Conservation (phyloP, 768 basidiomycete species). For the Filobasidium wieringae region DNA sequence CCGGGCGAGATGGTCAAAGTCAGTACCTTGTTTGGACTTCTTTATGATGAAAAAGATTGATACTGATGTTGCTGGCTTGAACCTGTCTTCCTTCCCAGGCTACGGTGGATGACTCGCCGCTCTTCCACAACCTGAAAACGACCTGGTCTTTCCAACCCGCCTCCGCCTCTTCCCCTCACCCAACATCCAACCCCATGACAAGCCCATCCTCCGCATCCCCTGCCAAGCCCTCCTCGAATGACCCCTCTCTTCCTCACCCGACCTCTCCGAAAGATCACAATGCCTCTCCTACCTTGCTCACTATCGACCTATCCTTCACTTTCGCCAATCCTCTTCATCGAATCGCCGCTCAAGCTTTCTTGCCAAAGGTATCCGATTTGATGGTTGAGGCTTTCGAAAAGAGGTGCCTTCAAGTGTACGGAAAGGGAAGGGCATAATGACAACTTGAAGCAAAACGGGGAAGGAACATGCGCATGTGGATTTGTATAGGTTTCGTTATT, state of each 20-base stretch:
- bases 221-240: constrained; percentile 1
- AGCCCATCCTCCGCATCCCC: constrained; percentile 1
- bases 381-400: constrained; percentile 92
- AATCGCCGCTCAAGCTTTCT: constrained; percentile 67
- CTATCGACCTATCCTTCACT: constrained; percentile 69
- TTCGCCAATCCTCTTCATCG: constrained; percentile 81
- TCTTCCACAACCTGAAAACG: constrained; percentile 35
- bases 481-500: no score
- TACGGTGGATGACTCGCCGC: constrained; percentile 24
- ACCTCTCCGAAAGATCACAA: constrained; percentile 10
- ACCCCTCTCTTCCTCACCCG: constrained; percentile 5
- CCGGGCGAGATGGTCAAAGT: constrained; percentile 74
- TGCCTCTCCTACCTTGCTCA: constrained; percentile 59
- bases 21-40: background rate
- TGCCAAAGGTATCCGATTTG: constrained; percentile 70
- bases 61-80: background rate
- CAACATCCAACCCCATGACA: constrained; percentile 21
- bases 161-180: constrained; percentile 42
- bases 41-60: background rate
- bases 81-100: constrained; percentile 17
- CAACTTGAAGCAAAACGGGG: background rate
- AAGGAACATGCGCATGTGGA: no score
- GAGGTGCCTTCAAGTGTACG: constrained; percentile 64
- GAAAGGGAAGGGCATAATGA: constrained; percentile 32
- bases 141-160: constrained; percentile 50